Evolutionary conservation across 176 grass and related monocot species (phyloP), one percentile per base, ranked within the genome.

Genomic region (Aegilops umbellulata): DNA sequence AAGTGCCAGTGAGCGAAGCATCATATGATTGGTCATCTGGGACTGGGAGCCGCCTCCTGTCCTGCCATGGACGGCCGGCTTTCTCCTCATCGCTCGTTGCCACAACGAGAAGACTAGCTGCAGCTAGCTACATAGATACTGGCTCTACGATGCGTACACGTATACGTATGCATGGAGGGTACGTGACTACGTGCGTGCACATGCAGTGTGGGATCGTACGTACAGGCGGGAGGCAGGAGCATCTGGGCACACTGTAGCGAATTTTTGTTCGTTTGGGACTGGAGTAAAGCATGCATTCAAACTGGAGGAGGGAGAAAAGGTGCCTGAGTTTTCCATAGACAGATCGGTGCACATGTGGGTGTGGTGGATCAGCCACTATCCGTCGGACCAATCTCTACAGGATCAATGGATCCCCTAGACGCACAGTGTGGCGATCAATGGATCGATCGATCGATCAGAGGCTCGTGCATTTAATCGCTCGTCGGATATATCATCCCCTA

Each of bases 381-480:
- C 6, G 49, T 0, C 44, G 3, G 44, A 0, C 49, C 75, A 8
- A 32, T 65, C 84, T 87, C 75, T 72, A 87, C 81, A 81, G 68
- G 5, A n/a, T n/a, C n/a, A n/a, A n/a, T n/a, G n/a, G n/a, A n/a
- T n/a, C n/a, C n/a, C n/a, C n/a, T n/a, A 29, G 16, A 0, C 47
- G 42, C 29, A 76, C 89, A 91, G 85, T 76, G 80, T 68, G 22
- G 34, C 17, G 49, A 53, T 53, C 6, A n/a, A n/a, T n/a, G n/a
- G 49, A 51, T 51, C 14, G 47, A 49, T 49, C 4, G 14, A 27
- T 75, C 73, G 24, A 69, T n/a, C 49, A 49, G 36, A 16, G 17
- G 7, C 34, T 10, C 19, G 4, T n/a, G 39, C 11, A 10, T 30
- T 4, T 27, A 36, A 73, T 20, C 46, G 77, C 65, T 39, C 1